A percentile compares a stretch with the other conserved stretches of the same genome.
Conservation (phyloP, 768 basidiomycete species). For the Multifurca ochricompacta region DNA sequence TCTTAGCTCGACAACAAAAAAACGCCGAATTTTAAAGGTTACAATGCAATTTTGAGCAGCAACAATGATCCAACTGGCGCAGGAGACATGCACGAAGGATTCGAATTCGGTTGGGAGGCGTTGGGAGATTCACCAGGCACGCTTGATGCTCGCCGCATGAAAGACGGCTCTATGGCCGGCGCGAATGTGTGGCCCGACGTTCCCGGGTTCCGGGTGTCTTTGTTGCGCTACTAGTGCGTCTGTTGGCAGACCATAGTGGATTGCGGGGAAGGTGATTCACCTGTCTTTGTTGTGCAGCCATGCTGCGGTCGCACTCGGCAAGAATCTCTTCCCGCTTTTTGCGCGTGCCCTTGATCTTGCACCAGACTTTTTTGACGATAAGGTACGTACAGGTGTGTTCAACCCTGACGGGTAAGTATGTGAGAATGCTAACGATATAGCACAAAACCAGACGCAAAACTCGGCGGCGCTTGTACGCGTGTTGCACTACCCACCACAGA, state of each 20-base stretch:
- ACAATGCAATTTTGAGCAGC: slow-evolving; percentile 58
- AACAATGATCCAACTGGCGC: slow-evolving; percentile 68
- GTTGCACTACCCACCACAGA: slow-evolving; percentile 73
- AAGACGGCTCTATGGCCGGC: slow-evolving; percentile 55
- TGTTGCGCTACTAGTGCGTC: slow-evolving; percentile 61
- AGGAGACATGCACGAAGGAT: slow-evolving; percentile 91
- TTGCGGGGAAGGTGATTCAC: not conserved
- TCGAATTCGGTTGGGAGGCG: slow-evolving; percentile 74
- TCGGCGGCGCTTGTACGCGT: slow-evolving; percentile 59
- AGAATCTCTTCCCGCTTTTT: slow-evolving; percentile 57
- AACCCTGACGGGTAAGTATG: not conserved
- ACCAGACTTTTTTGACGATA: slow-evolving; percentile 58
- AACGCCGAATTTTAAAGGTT: slow-evolving; percentile 68
- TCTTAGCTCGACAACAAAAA: slow-evolving; percentile 59
- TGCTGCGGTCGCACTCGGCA: slow-evolving; percentile 44
- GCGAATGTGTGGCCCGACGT: slow-evolving; percentile 74
- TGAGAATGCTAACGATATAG: not conserved
- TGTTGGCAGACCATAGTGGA: not conserved
- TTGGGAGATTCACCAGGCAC: slow-evolving; percentile 26
- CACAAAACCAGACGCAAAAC: slow-evolving; percentile 41
- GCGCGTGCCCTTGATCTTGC: slow-evolving; percentile 57
- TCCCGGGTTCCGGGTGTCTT: slow-evolving; percentile 50
- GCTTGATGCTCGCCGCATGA: slow-evolving; percentile 25
- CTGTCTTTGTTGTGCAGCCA: slow-evolving; percentile 32
- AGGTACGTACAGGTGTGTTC: slow-evolving; percentile 32